These are phyloP conservation scores for Colletotrichum ledebouriae DNA, from an alignment of 2,329 filamentous ascomycete species.

Conservation along the genomic window DNA sequence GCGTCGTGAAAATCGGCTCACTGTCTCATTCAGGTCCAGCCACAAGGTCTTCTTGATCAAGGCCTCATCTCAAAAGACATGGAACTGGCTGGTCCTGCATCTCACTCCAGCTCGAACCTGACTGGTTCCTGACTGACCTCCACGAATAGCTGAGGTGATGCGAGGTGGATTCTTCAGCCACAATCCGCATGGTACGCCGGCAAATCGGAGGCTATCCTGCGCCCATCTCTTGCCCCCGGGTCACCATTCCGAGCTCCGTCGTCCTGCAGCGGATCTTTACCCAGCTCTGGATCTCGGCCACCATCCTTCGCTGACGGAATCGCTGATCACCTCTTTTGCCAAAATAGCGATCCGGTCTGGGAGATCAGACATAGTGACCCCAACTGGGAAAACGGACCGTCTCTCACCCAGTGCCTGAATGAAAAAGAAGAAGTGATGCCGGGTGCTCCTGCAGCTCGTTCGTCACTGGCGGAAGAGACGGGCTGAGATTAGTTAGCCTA, in stretches of 20 bases:
- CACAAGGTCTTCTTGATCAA: too few species aligned
- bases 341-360: background rate
- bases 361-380: constrained; percentile 35
- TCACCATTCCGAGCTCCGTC: background rate
- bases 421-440: background rate
- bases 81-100: background rate
- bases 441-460: constrained; percentile 39
- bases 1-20: background rate
- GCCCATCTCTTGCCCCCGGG: background rate
- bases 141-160: background rate
- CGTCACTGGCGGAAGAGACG: constrained; percentile 27
- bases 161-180: constrained; percentile 4
- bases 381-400: background rate
- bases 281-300: constrained; percentile 22
- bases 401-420: background rate
- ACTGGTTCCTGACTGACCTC: constrained; percentile 2
- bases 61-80: background rate
- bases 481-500: too few species aligned
- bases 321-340: constrained; percentile 17
- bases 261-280: constrained; percentile 27
- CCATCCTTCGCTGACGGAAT: constrained; percentile 12
- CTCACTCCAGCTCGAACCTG: background rate
- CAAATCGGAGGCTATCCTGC: constrained; percentile 26
- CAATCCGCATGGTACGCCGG: constrained; percentile 6
- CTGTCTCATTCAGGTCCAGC: too few species aligned